Evolutionary conservation across 148 eudicot species (phyloP).

Genomic region (Rhododendron henanense): DNA sequence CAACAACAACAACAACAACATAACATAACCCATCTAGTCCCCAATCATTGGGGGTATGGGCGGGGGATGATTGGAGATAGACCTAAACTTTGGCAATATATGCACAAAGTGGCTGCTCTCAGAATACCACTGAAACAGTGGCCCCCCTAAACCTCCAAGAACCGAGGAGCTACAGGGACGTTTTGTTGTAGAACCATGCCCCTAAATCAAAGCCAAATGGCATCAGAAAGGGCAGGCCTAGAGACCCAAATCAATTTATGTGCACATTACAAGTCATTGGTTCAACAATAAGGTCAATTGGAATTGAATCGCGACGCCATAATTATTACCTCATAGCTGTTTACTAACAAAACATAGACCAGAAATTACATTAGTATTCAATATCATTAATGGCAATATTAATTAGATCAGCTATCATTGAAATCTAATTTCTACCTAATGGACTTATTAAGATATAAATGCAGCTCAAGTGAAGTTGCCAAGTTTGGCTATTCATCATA

Average conservation of each 20-base stretch:
- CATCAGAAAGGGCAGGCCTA: too few relatives aligned
- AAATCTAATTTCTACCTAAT: background rate
- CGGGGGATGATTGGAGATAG: too few relatives aligned
- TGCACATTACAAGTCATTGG: background rate
- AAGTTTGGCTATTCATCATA: background rate
- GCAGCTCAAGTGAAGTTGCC: background rate
- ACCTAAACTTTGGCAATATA: too few relatives aligned
- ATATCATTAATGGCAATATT: background rate
- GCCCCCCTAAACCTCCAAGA: too few relatives aligned
- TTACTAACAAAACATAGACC: background rate
- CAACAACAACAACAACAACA: background rate
- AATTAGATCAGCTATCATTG: background rate
- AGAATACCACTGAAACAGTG: too few relatives aligned
- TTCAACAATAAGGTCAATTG: background rate
- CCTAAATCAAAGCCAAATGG: too few relatives aligned
- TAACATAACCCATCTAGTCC: too few relatives aligned
- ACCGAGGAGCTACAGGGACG: too few relatives aligned
- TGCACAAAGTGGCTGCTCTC: too few relatives aligned
- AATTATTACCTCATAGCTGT: background rate
- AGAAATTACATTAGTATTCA: background rate
- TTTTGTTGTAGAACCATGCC: too few relatives aligned
- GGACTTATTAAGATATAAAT: background rate
- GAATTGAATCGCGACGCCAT: background rate
- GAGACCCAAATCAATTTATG: too few relatives aligned
- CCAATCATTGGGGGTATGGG: too few relatives aligned